Evolutionary conservation across 352 stramenopile species (phyloP).

Genomic region (Globisporangium okanoganense): DNA sequence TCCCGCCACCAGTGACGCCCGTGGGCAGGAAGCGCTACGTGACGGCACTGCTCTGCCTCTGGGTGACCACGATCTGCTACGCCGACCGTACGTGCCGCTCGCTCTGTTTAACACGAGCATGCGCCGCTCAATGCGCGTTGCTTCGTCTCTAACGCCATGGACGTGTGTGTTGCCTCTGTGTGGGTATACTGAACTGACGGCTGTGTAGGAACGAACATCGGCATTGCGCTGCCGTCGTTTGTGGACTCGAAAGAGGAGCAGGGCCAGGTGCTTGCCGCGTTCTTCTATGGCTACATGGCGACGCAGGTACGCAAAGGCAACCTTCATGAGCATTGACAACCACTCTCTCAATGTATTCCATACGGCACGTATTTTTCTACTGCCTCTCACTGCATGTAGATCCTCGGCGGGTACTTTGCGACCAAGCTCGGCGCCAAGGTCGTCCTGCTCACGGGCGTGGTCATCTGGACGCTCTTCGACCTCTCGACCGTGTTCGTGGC

Average conservation of each 20-base stretch:
- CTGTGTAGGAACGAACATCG: slow-evolving; percentile 76
- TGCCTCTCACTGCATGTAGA: slow-evolving; percentile 34
- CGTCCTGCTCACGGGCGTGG: slow-evolving; percentile 69
- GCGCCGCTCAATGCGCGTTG: no score
- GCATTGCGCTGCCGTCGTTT: slow-evolving; percentile 77
- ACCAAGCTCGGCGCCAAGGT: slow-evolving; percentile 64
- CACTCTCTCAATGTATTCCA: not conserved
- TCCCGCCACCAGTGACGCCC: not conserved
- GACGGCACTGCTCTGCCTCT: slow-evolving; percentile 69
- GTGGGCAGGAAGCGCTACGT: slow-evolving; percentile 52
- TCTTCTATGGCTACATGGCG: slow-evolving; percentile 88
- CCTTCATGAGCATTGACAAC: no score
- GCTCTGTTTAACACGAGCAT: not conserved
- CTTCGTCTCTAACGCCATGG: not conserved
- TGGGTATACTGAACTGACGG: not conserved
- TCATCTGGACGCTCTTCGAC: slow-evolving; percentile 84
- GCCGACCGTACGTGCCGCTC: slow-evolving; percentile 53
- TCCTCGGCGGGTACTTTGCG: slow-evolving; percentile 72
- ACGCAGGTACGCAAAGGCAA: slow-evolving; percentile 46
- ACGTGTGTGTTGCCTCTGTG: not conserved
- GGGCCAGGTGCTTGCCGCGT: slow-evolving; percentile 76
- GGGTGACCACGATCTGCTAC: slow-evolving; percentile 82
- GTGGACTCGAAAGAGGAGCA: slow-evolving; percentile 72
- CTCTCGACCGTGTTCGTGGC: slow-evolving; percentile 68
- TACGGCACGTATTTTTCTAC: slow-evolving; percentile 1